A percentile compares a stretch with the other conserved stretches of the same genome.
These are phyloP conservation scores for Aegilops bicornis DNA, from an alignment of 176 grass and related monocot species.

Conservation along the genomic window DNA sequence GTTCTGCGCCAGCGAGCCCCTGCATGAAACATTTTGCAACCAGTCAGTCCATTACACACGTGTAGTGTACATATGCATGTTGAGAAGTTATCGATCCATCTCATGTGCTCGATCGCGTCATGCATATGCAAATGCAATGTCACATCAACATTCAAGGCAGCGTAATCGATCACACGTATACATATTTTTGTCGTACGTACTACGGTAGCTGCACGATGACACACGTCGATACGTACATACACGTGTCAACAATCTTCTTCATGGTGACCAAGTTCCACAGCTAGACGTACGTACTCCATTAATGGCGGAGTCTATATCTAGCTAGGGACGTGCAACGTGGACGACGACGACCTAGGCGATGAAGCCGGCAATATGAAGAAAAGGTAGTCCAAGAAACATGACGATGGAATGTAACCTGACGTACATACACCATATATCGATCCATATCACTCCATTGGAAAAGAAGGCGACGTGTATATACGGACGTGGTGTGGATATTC, in stretches of 20 bases:
- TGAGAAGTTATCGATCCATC: neutral
- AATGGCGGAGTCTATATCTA: neutral
- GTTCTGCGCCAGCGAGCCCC: conserved; percentile 77
- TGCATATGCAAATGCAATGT: neutral
- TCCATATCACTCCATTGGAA: no score
- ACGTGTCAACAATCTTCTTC: neutral
- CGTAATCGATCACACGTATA: neutral
- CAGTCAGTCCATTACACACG: neutral
- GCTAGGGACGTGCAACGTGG: neutral
- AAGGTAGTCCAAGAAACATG: no score
- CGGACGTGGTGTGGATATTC: neutral
- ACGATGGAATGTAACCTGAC: no score
- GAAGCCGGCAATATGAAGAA: neutral
- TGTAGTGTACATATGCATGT: neutral
- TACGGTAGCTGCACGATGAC: neutral
- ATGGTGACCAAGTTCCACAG: neutral
- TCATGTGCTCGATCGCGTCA: neutral
- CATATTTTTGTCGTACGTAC: no score
- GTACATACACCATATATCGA: neutral
- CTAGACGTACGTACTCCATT: neutral
- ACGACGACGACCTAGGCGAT: neutral
- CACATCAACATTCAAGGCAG: neutral
- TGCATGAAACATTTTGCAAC: conserved; percentile 26
- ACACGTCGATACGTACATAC: neutral
- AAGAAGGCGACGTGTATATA: neutral